Evolutionary conservation across 1,139 yeast genomes (phyloP).

Genomic region (Yamadazyma atmosphaerica): DNA sequence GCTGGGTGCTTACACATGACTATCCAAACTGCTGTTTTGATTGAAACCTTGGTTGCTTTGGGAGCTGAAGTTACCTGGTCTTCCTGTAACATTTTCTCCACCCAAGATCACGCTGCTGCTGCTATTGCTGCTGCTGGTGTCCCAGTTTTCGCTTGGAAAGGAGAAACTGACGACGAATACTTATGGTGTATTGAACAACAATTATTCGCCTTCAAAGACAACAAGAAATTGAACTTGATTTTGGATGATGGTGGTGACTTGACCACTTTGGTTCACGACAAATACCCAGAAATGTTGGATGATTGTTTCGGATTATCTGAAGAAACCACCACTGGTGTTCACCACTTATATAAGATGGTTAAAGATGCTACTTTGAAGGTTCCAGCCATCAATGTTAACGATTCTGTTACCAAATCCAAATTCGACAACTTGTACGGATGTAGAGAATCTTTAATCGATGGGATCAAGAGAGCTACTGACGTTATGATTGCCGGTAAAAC

Average conservation of each 20-base stretch:
- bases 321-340: conserved; percentile 99
- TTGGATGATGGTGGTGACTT: conserved; percentile 99
- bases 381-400: conserved; percentile 99
- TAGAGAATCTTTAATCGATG: conserved; percentile 98
- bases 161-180: conserved; percentile 99
- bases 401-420: conserved; percentile 98
- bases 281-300: conserved; percentile 96
- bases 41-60: conserved; percentile 93
- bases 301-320: conserved; percentile 96
- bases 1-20: conserved; percentile 99
- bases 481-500: conserved; percentile 99
- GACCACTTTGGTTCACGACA: conserved; percentile 95
- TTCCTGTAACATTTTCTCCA: conserved; percentile 98
- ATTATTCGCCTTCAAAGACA: conserved; percentile 97
- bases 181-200: conserved; percentile 99
- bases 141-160: conserved; percentile 99
- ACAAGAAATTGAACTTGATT: conserved; percentile 93
- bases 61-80: conserved; percentile 99
- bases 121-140: conserved; percentile 99
- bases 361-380: conserved; percentile 90
- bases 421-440: conserved; percentile 99
- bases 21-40: conserved; percentile 98
- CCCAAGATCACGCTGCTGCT: conserved; percentile 99
- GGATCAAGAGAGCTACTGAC: conserved; percentile 99
- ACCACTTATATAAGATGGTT: conserved; percentile 96